Base-by-base conservation (phyloP, 371 early-diverging fungal genomes). In the Mortierella sp. region DNA sequence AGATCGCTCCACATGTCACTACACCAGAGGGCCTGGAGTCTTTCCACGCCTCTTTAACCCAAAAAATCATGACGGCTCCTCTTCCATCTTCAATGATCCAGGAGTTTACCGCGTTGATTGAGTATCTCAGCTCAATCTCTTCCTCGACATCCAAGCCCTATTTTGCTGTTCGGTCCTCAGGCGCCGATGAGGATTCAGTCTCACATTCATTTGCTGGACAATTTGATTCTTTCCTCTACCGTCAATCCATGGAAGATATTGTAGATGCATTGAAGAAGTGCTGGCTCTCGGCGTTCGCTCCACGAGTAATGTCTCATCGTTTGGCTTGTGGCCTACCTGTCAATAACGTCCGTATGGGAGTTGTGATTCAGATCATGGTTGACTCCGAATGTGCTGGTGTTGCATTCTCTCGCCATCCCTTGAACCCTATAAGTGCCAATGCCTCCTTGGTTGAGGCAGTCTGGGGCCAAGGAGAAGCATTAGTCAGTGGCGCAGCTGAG, bases 91-190 rank as follows among this genome's bases (percentile, higher is more conserved):
- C 67, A 1, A 79, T 79, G 80, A 45, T 29, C 9, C 54, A 70
- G 43, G 80, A 79, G 31, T 35, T 79, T 57, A 59, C 74, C 4
- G 75, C 57, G 3, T 49, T 79, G 64, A 43, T 79, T 13, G 64
- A 67, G 43, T 64, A 61, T 62, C 66, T 79, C 9, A 47, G 53
- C 31, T 61, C 77, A 0, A 62, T 56, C 19, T 72, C 73, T 1
- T 60, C 64, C 1, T 49, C 58, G 1, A 56, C 37, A n/a, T 10
- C 34, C 28, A 62, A 66, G 60, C 80, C 80, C 2, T 79, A 67
- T 40, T 79, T 79, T 66, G 83, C 83, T n/a, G 83, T 83, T 10
- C 79, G 83, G 8, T 83, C 83, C 19, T 83, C 83, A 19, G 83
- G 80, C 43, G 80, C 83, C 22, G 83, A 79, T 26, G 83, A 83